Evolutionary conservation across 2,329 filamentous ascomycete species (phyloP), one percentile per base, ranked within the genome.

Genomic region (Huntiella savannae): DNA sequence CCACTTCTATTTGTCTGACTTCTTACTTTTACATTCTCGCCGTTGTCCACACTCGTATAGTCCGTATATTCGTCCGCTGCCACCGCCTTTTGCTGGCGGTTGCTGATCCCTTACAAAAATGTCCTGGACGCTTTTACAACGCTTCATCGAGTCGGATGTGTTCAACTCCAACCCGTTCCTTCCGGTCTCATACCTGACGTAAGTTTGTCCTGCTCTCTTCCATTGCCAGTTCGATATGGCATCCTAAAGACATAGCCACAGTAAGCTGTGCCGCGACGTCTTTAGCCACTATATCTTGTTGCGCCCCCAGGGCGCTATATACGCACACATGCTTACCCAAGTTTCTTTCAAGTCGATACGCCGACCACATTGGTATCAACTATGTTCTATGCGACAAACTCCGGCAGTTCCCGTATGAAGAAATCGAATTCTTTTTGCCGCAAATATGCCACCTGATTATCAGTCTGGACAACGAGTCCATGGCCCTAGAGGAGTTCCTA

Each of bases 81-180:
- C 16, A 37, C n/a, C 35, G 13, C 13, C 22, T 2, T 8, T 40
- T 12, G n/a, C n/a, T 11, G 17, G 17, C 15, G 5, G 38, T 40
- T 40, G 22, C 22, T 28, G 40, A 16, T 16, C 28, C 16, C 10
- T 22, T 17, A 34, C 13, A 36, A 62, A 62, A 68, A 79, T 79
- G 77, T 81, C 77, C 68, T 88, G 82, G 82, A 81, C 87, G 69
- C 71, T 91, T 68, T 73, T 91, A 61, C 81, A 84, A 70, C 77
- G 83, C 64, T 87, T 88, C 75, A 77, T 91, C 69, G 82, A 88
- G 73, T 86, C 81, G 68, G 83, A 91, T 70, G 82, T 91, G 69
- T 91, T 91, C 72, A 88, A 87, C 69, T 79, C 82, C 66, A 80
- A 88, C 65, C 82, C 84, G 53, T 88, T 86, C 63, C 77, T 91